Evolutionary conservation across 805 yeast genomes (phyloP).

Genomic region (Maudiozyma turicensis): DNA sequence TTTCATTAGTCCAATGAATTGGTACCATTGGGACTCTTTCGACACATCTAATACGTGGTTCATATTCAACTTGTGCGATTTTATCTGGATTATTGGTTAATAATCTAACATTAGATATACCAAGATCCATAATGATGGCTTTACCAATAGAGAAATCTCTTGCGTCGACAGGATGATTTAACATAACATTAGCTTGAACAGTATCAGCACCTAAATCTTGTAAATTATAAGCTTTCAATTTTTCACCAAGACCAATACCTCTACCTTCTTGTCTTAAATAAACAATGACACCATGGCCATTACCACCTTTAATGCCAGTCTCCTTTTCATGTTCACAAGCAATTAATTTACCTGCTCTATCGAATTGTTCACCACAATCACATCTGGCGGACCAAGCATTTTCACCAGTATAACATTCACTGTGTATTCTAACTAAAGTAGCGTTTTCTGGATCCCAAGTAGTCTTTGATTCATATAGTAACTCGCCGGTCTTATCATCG

Average conservation of each 20-base stretch:
- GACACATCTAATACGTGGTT: conserved; percentile 59
- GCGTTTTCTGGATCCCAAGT: conserved; percentile 26
- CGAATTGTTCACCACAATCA: conserved; percentile 98
- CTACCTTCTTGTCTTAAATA: conserved; percentile 96
- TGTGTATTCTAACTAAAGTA: conserved; percentile 79
- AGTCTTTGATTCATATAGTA: conserved; percentile 12
- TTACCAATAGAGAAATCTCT: conserved; percentile 90
- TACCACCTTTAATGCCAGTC: conserved; percentile 38
- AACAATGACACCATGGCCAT: conserved; percentile 89
- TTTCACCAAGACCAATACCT: conserved; percentile 97
- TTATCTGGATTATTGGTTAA: conserved; percentile 96
- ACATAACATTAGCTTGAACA: conserved; percentile 84
- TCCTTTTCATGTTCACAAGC: conserved; percentile 23
- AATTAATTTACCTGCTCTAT: conserved; percentile 93
- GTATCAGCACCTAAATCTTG: conserved; percentile 99
- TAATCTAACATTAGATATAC: conserved; percentile 58
- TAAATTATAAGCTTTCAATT: conserved; percentile 88
- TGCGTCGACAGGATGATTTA: conserved; percentile 97
- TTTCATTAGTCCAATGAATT: conserved; percentile 63
- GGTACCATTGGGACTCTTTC: conserved; percentile 98
- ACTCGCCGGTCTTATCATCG: conserved; percentile 31
- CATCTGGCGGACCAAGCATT: conserved; percentile 99
- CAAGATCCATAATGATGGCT: conserved; percentile 79
- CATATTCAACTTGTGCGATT: conserved; percentile 89
- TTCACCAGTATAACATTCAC: conserved; percentile 98